phyloP scores from a whole-genome alignment of 1,139 yeast genomes.

The Scheffersomyces titani region DNA sequence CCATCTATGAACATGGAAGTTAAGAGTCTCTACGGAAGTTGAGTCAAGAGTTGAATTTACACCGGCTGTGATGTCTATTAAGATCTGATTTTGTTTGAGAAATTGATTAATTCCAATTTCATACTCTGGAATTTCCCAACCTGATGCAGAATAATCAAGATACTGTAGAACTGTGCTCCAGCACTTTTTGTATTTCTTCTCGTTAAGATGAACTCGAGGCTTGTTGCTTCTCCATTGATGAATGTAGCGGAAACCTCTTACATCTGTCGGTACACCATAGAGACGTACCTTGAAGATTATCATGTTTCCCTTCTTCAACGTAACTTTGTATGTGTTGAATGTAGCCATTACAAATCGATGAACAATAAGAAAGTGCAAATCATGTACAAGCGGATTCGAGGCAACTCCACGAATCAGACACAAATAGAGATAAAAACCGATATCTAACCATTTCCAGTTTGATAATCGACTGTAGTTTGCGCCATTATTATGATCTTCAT shows the following conservation, averaged over 20 bases:
- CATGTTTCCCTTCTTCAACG: background rate
- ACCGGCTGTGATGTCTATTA: background rate
- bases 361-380: conserved; percentile 40
- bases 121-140: conserved; percentile 13
- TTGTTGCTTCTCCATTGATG: conserved; percentile 29
- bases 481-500: background rate
- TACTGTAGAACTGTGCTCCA: conserved; percentile 34
- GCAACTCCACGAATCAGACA: background rate
- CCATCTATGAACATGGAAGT: conserved; percentile 38
- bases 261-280: conserved; percentile 51
- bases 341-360: conserved; percentile 47
- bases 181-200: conserved; percentile 26
- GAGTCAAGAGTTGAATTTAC: background rate
- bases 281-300: conserved; percentile 41
- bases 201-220: conserved; percentile 14
- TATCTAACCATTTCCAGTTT: conserved; percentile 60
- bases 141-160: conserved; percentile 37
- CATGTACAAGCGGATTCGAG: conserved; percentile 25
- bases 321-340: conserved; percentile 25
- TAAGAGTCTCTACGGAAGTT: conserved; percentile 6
- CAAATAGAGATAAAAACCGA: conserved; percentile 14
- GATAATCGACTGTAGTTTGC: background rate
- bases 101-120: background rate
- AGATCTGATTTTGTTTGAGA: conserved; percentile 6
- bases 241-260: conserved; percentile 33